Evolutionary conservation across 371 early-diverging fungal species (phyloP), one percentile per base, ranked within the genome.

Genomic region (Blakeslea trispora): DNA sequence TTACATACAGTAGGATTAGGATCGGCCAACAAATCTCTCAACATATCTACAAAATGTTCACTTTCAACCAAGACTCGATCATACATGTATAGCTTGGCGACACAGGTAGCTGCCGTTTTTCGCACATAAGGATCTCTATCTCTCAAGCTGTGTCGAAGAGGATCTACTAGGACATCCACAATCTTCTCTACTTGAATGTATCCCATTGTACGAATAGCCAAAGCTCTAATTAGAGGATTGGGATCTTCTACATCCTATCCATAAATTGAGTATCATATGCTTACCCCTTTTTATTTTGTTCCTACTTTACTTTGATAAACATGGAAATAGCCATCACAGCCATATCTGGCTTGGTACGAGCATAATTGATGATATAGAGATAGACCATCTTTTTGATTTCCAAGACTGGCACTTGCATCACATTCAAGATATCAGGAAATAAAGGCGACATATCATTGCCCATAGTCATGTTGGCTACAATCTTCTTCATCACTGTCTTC

Each of bases 381-480:
- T 94, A 91, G 22, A 97, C 94, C 86, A 97, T 91, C 81, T 97
- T 97, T 73, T 97, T 98, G 56, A 79, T 61, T 64, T 77, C 80
- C 23, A 83, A 51, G 28, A 74, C 69, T 7, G 79, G 75, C 1
- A 81, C 81, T 49, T 78, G 74, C 82, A 84, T 81, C 34, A 80
- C 80, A 41, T 74, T 76, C 0, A 84, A 59, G 24, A 84, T 81
- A 61, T 84, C 84, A 18, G 75, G 77, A 55, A 91, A 95, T 43
- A 98, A 81, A 13, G 92, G 83, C 5, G 93, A 91, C 91, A 97
- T 95, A 74, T 98, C 98, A 68, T 95, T 95, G 32, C 99, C 99
- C 91, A 97, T 93, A 10, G 99, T 96, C 97, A 98, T 97, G 66
- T 97, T 96, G 60, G 95, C 96, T 14, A 96, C 93, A 59, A 97